Evolutionary conservation across 1,284 basidiomycete species (phyloP).

Genomic region (Fomitopsis schrenkii): DNA sequence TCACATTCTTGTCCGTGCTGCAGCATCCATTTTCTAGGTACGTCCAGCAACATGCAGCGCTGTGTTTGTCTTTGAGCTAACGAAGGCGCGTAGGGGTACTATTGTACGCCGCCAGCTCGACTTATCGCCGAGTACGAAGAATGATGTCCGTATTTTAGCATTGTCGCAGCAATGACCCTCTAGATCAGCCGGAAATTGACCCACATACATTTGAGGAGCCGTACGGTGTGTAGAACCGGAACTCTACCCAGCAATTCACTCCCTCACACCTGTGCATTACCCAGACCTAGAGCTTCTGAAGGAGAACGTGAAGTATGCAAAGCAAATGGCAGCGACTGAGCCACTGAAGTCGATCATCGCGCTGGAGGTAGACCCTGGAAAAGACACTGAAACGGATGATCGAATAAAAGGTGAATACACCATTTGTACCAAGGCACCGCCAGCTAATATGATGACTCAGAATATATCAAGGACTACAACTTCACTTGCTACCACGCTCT

Average conservation of each 20-base stretch:
- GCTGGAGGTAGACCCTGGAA: not conserved
- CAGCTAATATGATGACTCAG: not conserved
- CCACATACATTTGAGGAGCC: slow-evolving; percentile 37
- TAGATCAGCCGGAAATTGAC: slow-evolving; percentile 32
- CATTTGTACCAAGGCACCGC: too few relatives aligned
- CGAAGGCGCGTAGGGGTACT: too few relatives aligned
- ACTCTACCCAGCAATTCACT: slow-evolving; percentile 25
- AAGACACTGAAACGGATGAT: slow-evolving; percentile 1
- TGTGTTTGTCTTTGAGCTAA: slow-evolving; percentile 6
- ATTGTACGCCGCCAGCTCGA: too few relatives aligned
- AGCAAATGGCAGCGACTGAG: slow-evolving; percentile 16
- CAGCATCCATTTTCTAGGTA: slow-evolving; percentile 19
- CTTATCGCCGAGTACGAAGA: too few relatives aligned
- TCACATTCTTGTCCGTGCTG: slow-evolving; percentile 20
- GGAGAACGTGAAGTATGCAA: not conserved
- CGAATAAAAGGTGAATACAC: not conserved
- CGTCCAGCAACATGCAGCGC: not conserved
- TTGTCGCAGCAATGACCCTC: slow-evolving; percentile 28
- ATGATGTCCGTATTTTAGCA: not conserved
- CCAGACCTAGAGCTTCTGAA: too few relatives aligned
- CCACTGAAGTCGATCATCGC: slow-evolving; percentile 9
- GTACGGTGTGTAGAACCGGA: slow-evolving; percentile 31
- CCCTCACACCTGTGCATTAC: too few relatives aligned
- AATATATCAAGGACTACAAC: slow-evolving; percentile 1
- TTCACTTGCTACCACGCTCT: slow-evolving; percentile 8